A percentile compares a stretch with the other conserved stretches of the same genome.
These are phyloP conservation scores for Cercospora zeina DNA, from an alignment of 2,329 filamentous ascomycete genomes.

Conservation along the genomic window DNA sequence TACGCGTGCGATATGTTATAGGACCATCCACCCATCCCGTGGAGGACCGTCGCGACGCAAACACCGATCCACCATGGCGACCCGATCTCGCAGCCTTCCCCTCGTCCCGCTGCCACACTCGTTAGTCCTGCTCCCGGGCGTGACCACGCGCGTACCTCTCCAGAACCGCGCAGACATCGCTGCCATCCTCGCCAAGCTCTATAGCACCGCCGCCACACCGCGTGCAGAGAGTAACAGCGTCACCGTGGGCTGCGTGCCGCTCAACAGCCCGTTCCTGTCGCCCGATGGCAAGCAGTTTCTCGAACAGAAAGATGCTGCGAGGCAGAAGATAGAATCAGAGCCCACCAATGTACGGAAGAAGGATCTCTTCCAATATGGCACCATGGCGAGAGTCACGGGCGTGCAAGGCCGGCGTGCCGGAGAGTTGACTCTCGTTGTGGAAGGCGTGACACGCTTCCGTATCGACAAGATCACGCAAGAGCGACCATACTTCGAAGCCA, in stretches of 20 bases:
- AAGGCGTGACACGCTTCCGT: slow-evolving; percentile 76
- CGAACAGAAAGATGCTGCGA: slow-evolving; percentile 57
- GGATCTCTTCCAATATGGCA: slow-evolving; percentile 81
- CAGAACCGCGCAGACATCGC: slow-evolving; percentile 83
- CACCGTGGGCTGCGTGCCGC: slow-evolving; percentile 82
- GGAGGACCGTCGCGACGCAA: not conserved
- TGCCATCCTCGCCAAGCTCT: slow-evolving; percentile 80
- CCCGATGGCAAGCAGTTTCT: slow-evolving; percentile 74
- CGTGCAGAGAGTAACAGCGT: slow-evolving; percentile 67
- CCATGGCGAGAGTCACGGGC: slow-evolving; percentile 58
- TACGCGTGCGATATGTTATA: not conserved
- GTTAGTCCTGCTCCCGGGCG: slow-evolving; percentile 79
- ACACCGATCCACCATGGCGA: slow-evolving; percentile 10
- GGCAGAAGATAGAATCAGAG: slow-evolving; percentile 58
- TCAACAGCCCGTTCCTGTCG: slow-evolving; percentile 73
- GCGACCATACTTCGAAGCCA: slow-evolving; percentile 81
- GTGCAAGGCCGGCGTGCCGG: slow-evolving; percentile 51
- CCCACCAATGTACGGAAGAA: slow-evolving; percentile 47
- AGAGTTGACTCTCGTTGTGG: slow-evolving; percentile 79
- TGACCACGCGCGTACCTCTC: slow-evolving; percentile 80
- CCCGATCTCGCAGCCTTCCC: slow-evolving; percentile 54
- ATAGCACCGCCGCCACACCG: slow-evolving; percentile 68
- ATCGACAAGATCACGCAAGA: slow-evolving; percentile 75
- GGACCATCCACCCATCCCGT: not conserved
- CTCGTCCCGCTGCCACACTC: slow-evolving; percentile 80